Evolutionary conservation across 2,329 filamentous ascomycete genomes (phyloP).

Genomic region (Aspergillus caelatus): DNA sequence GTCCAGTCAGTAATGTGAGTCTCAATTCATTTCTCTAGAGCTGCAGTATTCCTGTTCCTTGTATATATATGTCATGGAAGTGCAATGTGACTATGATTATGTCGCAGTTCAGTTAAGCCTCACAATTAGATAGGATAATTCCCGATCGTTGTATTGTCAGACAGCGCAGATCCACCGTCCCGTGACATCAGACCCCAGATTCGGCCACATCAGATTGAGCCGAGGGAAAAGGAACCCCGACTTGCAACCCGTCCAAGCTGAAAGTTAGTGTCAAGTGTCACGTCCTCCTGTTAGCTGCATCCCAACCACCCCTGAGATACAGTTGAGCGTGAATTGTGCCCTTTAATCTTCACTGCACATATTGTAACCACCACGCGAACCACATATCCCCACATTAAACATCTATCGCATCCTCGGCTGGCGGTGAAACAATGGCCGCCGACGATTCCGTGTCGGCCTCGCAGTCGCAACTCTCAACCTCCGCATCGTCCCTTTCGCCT

Average conservation of each 20-base stretch:
- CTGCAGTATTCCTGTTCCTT: neutral
- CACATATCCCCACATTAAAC: slow-evolving; percentile 5
- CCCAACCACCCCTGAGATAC: slow-evolving; percentile 11
- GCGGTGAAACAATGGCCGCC: slow-evolving; percentile 36
- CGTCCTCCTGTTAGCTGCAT: slow-evolving; percentile 9
- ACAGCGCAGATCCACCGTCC: slow-evolving; percentile 19
- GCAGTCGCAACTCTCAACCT: slow-evolving; percentile 64
- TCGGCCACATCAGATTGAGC: slow-evolving; percentile 27
- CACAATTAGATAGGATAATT: neutral
- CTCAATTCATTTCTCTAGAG: neutral
- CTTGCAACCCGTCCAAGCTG: slow-evolving; percentile 14
- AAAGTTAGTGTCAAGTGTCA: slow-evolving; percentile 11
- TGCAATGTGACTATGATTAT: neutral
- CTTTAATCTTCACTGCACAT: neutral
- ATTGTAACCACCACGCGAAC: neutral
- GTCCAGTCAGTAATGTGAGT: neutral
- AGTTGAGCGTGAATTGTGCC: slow-evolving; percentile 3
- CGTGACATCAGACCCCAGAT: slow-evolving; percentile 38
- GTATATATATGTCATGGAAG: neutral
- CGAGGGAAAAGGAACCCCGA: slow-evolving; percentile 38
- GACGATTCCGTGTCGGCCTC: slow-evolving; percentile 37
- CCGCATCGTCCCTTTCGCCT: slow-evolving; percentile 68
- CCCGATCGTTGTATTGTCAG: neutral
- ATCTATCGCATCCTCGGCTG: slow-evolving; percentile 17
- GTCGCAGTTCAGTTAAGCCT: neutral